Conservation (phyloP, 495 filamentous ascomycete genomes). For the Xylaria intraflava region DNA sequence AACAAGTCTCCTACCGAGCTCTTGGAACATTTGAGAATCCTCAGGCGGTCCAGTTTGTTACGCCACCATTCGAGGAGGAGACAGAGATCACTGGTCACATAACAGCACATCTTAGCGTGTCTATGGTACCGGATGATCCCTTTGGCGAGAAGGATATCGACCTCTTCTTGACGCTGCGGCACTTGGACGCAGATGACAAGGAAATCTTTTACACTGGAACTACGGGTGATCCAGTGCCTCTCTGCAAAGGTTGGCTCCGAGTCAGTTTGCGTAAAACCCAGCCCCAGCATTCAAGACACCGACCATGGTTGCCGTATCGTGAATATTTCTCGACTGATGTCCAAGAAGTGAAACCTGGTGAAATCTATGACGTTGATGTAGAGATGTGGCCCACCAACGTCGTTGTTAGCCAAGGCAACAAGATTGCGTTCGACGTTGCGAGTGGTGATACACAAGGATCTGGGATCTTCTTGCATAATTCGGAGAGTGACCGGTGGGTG, state of each 20-base stretch:
- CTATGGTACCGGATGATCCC: conserved; percentile 36
- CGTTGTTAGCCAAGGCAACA: conserved; percentile 48
- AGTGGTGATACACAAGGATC: conserved; percentile 56
- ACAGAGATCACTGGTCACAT: conserved; percentile 64
- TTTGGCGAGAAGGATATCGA: conserved; percentile 48
- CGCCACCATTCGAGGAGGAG: conserved; percentile 46
- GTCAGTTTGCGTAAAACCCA: conserved; percentile 49
- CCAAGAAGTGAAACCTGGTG: conserved; percentile 44
- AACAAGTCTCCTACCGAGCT: conserved; percentile 48
- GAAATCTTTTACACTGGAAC: conserved; percentile 62
- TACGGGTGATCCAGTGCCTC: conserved; percentile 40
- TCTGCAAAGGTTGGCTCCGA: conserved; percentile 54
- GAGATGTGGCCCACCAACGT: conserved; percentile 68
- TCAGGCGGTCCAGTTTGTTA: conserved; percentile 47
- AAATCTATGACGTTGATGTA: conserved; percentile 57
- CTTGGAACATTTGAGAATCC: conserved; percentile 46
- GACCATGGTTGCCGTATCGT: conserved; percentile 49
- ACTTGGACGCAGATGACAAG: conserved; percentile 47
- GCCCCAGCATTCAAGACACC: conserved; percentile 40
- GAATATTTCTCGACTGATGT: conserved; percentile 56
- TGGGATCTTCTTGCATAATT: conserved; percentile 52
- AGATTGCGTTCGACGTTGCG: conserved; percentile 51
- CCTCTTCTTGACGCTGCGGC: conserved; percentile 56
- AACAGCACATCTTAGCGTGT: conserved; percentile 55
- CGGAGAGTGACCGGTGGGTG: conserved; percentile 29